Evolutionary conservation across 1,284 basidiomycete species (phyloP).

Genomic region (Melanopsichium pennsylvanicum): DNA sequence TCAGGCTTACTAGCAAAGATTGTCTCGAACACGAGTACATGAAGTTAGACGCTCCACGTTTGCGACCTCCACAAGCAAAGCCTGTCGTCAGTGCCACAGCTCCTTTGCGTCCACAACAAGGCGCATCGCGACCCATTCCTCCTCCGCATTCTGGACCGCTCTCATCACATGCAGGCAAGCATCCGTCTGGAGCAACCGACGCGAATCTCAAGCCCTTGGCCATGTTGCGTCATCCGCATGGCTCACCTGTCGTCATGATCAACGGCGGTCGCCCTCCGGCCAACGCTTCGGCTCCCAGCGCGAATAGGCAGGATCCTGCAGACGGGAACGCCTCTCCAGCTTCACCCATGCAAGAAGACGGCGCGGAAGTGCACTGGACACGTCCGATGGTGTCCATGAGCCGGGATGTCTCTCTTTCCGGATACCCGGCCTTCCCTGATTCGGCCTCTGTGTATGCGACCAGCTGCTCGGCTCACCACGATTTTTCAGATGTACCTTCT

Average conservation of each 20-base stretch:
- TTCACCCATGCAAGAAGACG: slow-evolving; percentile 50
- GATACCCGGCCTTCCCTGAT: slow-evolving; percentile 56
- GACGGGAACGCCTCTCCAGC: slow-evolving; percentile 12
- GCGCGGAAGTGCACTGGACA: slow-evolving; percentile 40
- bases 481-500: slow-evolving; percentile 20
- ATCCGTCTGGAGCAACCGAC: slow-evolving; percentile 48
- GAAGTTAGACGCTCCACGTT: slow-evolving; percentile 71
- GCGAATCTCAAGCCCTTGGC: slow-evolving; percentile 32
- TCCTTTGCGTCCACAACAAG: slow-evolving; percentile 24
- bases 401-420: slow-evolving; percentile 35
- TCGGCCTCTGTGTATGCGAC: slow-evolving; percentile 49
- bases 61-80: slow-evolving; percentile 55
- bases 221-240: slow-evolving; percentile 29
- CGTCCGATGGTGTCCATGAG: slow-evolving; percentile 12
- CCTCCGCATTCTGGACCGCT: slow-evolving; percentile 48
- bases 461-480: slow-evolving; percentile 38
- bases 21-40: slow-evolving; percentile 91
- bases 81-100: slow-evolving; percentile 42
- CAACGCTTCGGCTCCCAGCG: not conserved
- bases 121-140: slow-evolving; percentile 34
- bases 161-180: slow-evolving; percentile 21
- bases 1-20: slow-evolving; percentile 82
- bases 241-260: slow-evolving; percentile 20
- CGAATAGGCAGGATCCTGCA: slow-evolving; percentile 1
- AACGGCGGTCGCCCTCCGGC: slow-evolving; percentile 16